Base-by-base conservation (phyloP, 371 early-diverging fungal genomes). In the Lichtheimia ramosa region DNA sequence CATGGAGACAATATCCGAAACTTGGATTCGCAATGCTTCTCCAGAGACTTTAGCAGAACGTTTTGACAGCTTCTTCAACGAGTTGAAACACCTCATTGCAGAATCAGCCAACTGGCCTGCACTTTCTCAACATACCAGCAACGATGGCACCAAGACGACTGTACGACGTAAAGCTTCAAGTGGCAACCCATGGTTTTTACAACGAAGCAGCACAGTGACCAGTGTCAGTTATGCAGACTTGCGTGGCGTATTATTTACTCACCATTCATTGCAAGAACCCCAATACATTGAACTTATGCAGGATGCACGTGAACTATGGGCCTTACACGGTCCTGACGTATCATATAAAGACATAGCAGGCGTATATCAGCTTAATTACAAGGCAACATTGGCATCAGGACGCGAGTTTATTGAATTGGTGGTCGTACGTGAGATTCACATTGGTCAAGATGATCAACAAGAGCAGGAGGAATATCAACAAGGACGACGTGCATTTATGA, bases 321-420 rank as follows among this genome's bases (percentile, higher is more conserved):
- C 53, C 25, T 39, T 64, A 15, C 41, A 13, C 18, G 34, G 15
- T 15, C 1, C 7, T 1, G 12, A 16, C 5, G n/a, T n/a, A n/a
- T n/a, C n/a, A n/a, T n/a, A n/a, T n/a, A 6, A 42, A 12, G 63
- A 41, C 18, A 52, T 64, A 28, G 61, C 63, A 14, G 73, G 70
- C 28, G 54, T 73, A 14, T 69, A 62, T 54, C 65, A 66, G 64
- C 61, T 73, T 46, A 67, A 62, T 14, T 73, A 63, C 54, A 61
- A 69, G 34, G 67, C 70, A 24, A 62, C 70, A 6, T 16, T 57
- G 16, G 60, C 61, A 0, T 50, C 56, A 3, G 23, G 54, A 48
- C 67, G 73, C 23, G 73, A 73, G 43, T 73, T 67, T 41, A 48
- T 73, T 8, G 68, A 73, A 46, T 46, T 73, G n/a, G 65, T 73